Evolutionary conservation across 768 basidiomycete species (phyloP), one percentile per base, ranked within the genome.

Genomic region (Fistulinella prunicolor): DNA sequence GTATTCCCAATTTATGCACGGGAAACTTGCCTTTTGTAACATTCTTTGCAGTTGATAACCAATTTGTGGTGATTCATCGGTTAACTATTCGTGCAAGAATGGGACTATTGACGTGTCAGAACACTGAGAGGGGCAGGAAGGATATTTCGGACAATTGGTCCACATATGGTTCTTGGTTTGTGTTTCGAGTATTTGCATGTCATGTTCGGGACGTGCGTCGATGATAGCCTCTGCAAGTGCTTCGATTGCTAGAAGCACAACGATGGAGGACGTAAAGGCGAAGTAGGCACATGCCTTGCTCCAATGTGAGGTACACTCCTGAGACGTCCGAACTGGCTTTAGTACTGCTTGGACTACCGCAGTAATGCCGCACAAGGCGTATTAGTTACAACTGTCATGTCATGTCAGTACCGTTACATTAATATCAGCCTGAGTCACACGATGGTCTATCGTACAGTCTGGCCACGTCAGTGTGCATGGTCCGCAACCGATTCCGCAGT

Each of bases 401-500:
- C 46, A 57, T 44, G 62, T 63, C 49, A 63, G 62, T 65, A 62
- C 40, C 24, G 47, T 54, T 62, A 65, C 44, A 62, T 62, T 57
- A 54, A 63, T 61, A 65, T 63, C 35, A 54, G 34, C 42, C 32
- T 35, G 19, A 45, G 44, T 53, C 53, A 50, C 32, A 42, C 22
- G 36, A 38, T 46, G 30, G 26, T 19, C 26, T 42, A 22, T 54
- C 36, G 29, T 47, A 47, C 23, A 32, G 32, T 39, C 47, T 44
- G 45, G 45, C 37, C 19, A 34, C 35, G 41, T 62, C 45, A 59
- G 42, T 37, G 32, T 24, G 10, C 49, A 60, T 46, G 52, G 45
- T 42, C 44, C 28, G 49, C 41, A 38, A 38, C 55, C 28, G 41
- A 51, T 42, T 55, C 53, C 17, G 42, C 42, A 30, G 32, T 19